Evolutionary conservation across 805 yeast genomes (phyloP).

Genomic region (Kuraishia molischiana): DNA sequence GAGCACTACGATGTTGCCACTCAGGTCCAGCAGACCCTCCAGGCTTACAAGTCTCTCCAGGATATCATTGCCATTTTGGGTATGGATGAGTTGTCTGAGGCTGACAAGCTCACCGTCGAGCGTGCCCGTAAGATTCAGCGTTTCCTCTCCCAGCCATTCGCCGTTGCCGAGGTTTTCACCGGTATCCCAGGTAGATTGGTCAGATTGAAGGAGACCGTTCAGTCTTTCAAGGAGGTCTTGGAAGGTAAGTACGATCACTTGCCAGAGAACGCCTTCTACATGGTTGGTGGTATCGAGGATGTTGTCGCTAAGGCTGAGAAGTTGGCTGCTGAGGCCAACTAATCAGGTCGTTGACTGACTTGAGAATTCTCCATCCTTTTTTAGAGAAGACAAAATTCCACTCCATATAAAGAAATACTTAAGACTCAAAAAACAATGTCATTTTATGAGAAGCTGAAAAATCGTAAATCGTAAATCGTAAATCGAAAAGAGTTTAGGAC

Average conservation of each 20-base stretch:
- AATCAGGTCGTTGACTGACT: constrained; percentile 11
- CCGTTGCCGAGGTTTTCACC: constrained; percentile 99
- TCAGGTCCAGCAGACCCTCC: constrained; percentile 94
- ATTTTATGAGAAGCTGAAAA: no score
- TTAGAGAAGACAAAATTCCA: no score
- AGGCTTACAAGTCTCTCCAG: constrained; percentile 99
- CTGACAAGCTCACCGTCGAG: constrained; percentile 98
- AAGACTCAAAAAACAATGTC: no score
- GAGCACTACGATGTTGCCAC: constrained; percentile 97
- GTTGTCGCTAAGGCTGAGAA: constrained; percentile 98
- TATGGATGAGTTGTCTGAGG: constrained; percentile 99
- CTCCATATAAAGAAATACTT: no score
- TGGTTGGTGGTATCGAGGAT: constrained; percentile 99
- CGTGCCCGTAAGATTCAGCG: constrained; percentile 99
- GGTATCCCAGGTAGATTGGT: constrained; percentile 99
- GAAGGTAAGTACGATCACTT: constrained; percentile 98
- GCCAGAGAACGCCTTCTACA: constrained; percentile 99
- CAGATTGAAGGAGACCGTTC: constrained; percentile 89
- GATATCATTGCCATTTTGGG: constrained; percentile 99
- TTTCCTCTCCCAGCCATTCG: constrained; percentile 99
- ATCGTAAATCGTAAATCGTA: no score
- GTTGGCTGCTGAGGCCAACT: constrained; percentile 87
- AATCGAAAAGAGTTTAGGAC: no score
- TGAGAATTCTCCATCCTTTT: no score
- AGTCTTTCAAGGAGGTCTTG: constrained; percentile 93